Evolutionary conservation across 306 rosid genomes (phyloP).

Genomic region (Luffa acutangula): DNA sequence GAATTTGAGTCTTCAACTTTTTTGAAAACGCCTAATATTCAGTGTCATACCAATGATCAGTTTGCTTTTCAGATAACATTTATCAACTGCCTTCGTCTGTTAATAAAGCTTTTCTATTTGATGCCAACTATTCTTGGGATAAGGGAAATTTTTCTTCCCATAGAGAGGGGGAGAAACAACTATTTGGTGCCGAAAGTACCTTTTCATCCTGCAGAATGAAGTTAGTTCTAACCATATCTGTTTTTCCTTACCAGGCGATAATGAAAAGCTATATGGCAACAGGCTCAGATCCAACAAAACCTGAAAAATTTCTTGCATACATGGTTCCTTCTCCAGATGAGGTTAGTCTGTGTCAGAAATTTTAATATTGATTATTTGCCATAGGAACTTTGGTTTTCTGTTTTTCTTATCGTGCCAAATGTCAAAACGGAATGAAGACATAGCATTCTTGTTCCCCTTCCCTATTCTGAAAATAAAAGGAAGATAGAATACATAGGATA

Average conservation of each 20-base stretch:
- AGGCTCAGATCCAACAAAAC: conserved; percentile 58
- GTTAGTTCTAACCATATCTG: not conserved
- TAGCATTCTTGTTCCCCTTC: not conserved
- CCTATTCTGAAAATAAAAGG: not conserved
- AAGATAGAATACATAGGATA: not conserved
- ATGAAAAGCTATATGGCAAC: conserved; percentile 76
- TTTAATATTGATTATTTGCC: not conserved
- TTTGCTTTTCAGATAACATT: not conserved
- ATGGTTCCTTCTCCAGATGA: conserved; percentile 89
- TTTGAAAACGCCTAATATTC: not conserved
- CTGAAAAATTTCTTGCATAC: conserved; percentile 91
- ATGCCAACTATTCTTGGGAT: not conserved
- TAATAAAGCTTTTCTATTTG: not conserved
- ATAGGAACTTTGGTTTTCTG: not conserved
- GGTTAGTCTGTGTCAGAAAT: conserved; percentile 22
- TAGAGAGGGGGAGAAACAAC: not conserved
- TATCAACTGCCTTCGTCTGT: not conserved
- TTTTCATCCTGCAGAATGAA: not conserved
- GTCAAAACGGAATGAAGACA: not conserved
- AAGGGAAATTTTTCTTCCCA: not conserved
- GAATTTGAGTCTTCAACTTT: not conserved
- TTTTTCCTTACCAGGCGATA: conserved; percentile 52
- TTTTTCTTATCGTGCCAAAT: not conserved
- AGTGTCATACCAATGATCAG: not conserved
- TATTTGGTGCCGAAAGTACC: not conserved